Evolutionary conservation across 2,329 filamentous ascomycete species (phyloP).

Genomic region (Hypoxylon sp.): DNA sequence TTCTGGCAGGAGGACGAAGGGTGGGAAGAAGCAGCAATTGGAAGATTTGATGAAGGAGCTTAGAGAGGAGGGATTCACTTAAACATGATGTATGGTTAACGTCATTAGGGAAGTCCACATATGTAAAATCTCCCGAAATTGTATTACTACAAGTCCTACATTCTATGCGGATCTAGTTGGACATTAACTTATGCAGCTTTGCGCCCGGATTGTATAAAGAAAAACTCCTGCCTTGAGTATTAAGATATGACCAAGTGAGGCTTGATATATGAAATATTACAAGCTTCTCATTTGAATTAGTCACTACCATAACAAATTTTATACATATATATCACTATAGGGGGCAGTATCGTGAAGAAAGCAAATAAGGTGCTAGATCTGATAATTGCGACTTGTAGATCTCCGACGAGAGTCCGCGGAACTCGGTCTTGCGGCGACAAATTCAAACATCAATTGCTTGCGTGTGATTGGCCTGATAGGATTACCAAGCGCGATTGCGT

Average conservation of each 20-base stretch:
- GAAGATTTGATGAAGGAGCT: constrained; percentile 59
- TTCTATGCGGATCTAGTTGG: background rate
- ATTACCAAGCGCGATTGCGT: constrained; percentile 41
- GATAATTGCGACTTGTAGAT: constrained; percentile 26
- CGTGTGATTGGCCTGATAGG: constrained; percentile 41
- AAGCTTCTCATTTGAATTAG: background rate
- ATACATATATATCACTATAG: background rate
- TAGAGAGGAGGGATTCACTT: constrained; percentile 25
- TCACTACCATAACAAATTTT: constrained; percentile 1
- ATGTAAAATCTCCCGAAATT: constrained; percentile 25
- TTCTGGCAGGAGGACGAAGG: constrained; percentile 59
- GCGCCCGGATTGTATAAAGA: background rate
- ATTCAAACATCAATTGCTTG: constrained; percentile 18
- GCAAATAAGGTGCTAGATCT: background rate
- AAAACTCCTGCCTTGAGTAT: background rate
- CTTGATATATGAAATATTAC: background rate
- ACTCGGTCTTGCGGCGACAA: constrained; percentile 31
- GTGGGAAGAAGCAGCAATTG: constrained; percentile 55
- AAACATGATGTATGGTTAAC: background rate
- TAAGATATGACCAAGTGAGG: background rate
- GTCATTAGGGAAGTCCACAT: background rate
- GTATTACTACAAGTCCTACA: constrained; percentile 1
- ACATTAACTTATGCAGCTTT: background rate
- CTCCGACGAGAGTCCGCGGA: constrained; percentile 43
- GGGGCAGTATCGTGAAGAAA: background rate